These are phyloP conservation scores for Kodamaea restingae DNA, from an alignment of 805 yeast genomes.

Conservation along the genomic window DNA sequence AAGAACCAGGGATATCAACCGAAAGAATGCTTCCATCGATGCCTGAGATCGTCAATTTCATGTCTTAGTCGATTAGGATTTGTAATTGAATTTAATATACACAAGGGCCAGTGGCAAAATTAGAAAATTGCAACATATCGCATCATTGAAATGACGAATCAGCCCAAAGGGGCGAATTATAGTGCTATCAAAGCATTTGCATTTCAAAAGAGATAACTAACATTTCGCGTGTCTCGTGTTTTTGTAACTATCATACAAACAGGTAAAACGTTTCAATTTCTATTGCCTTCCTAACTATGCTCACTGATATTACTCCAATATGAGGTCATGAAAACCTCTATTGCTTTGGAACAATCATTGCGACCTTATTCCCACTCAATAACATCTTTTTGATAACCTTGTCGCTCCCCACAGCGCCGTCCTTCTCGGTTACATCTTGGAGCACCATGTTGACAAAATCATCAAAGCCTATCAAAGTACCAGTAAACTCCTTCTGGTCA, in stretches of 20 bases:
- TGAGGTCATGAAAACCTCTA: background rate
- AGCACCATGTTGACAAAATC: conserved; percentile 91
- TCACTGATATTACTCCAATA: no score
- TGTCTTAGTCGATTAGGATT: background rate
- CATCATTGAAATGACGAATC: background rate
- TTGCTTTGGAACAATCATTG: conserved; percentile 49
- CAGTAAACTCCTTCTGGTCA: conserved; percentile 72
- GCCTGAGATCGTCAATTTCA: conserved; percentile 19
- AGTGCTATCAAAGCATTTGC: no score
- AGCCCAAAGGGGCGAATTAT: no score
- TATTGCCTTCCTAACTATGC: no score
- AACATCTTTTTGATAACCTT: conserved; percentile 55
- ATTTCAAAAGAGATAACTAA: no score
- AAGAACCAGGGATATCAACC: conserved; percentile 63
- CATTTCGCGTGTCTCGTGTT: no score
- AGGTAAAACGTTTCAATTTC: no score
- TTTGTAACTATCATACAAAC: no score
- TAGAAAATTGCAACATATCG: background rate
- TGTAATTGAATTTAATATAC: background rate
- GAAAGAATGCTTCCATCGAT: conserved; percentile 25
- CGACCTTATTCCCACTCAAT: conserved; percentile 66
- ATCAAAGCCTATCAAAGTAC: conserved; percentile 87
- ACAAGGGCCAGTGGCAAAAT: conserved; percentile 4
- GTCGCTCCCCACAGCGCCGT: conserved; percentile 40
- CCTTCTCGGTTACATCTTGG: conserved; percentile 68